Conservation (phyloP, 306 rosid species). For the Malus fusca region DNA sequence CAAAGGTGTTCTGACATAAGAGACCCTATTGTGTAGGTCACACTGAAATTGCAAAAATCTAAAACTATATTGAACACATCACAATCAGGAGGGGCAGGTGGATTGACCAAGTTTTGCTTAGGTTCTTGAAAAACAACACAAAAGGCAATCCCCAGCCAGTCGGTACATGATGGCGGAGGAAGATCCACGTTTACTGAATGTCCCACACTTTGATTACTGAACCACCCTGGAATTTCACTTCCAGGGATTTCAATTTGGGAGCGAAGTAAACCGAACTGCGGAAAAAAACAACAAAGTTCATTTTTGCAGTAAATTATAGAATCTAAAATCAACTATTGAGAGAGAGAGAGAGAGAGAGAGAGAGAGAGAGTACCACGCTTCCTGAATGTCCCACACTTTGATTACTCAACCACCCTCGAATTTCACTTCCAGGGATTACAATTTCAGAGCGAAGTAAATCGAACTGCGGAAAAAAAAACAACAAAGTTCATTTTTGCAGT, state of each 20-base stretch:
- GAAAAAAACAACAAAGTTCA: too few species aligned
- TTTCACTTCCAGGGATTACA: neutral
- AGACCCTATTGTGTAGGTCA: accelerated
- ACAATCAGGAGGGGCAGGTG: neutral
- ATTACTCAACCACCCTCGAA: neutral
- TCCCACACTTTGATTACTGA: neutral
- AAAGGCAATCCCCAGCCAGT: neutral
- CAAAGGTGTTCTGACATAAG: neutral
- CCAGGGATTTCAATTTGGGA: neutral
- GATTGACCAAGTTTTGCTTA: neutral
- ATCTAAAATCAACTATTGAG: neutral
- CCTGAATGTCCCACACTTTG: neutral
- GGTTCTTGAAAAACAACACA: neutral
- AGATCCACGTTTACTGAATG: neutral
- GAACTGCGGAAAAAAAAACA: too few species aligned
- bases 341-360: neutral
- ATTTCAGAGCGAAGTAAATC: neutral
- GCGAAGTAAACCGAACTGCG: too few species aligned
- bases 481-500: too few species aligned
- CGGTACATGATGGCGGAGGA: neutral
- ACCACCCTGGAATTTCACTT: slow-evolving; percentile 3
- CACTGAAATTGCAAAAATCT: too few species aligned
- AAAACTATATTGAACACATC: too few species aligned
- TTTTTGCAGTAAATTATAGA: too few species aligned
- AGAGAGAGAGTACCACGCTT: too few species aligned